Percentiles rank a stretch among this genome's conserved stretches.
phyloP scores from a whole-genome alignment of 192 early-diverging fungal genomes.

The Allomyces javanicus region DNA sequence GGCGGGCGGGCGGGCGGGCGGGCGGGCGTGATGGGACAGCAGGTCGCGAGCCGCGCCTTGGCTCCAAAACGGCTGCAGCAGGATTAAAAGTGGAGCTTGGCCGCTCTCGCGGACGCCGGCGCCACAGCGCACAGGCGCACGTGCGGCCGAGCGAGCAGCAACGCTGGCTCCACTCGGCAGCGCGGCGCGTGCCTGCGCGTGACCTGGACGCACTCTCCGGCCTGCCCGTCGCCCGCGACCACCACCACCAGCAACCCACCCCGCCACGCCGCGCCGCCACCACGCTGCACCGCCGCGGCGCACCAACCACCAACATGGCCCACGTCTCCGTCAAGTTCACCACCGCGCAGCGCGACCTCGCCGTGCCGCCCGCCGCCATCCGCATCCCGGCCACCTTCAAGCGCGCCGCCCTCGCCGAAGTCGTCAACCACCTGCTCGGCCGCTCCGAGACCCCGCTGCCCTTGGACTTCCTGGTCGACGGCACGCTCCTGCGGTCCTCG shows the following conservation, averaged over 20 bases:
- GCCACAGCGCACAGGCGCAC: constrained; percentile 11
- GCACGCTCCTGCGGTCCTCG: constrained; percentile 66
- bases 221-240: constrained; percentile 4
- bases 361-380: constrained; percentile 65
- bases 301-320: constrained; percentile 14
- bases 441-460: constrained; percentile 48
- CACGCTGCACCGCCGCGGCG: neutral
- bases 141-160: constrained; percentile 10
- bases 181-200: constrained; percentile 4
- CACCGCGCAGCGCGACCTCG: constrained; percentile 50
- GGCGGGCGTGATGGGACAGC: no score
- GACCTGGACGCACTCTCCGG: constrained; percentile 6
- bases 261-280: constrained; percentile 2
- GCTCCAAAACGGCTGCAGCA: no score
- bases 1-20: no score
- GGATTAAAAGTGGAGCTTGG: no score
- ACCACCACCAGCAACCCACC: neutral
- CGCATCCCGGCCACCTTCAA: constrained; percentile 66
- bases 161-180: constrained; percentile 5
- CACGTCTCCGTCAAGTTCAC: constrained; percentile 74
- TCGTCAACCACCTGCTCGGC: constrained; percentile 76
- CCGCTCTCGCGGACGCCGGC: constrained; percentile 1
- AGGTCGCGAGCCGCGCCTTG: no score
- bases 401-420: constrained; percentile 78
- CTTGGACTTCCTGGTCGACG: constrained; percentile 84